These are phyloP conservation scores for Ogataea pignaliae DNA, from an alignment of 805 yeast genomes.

Conservation along the genomic window DNA sequence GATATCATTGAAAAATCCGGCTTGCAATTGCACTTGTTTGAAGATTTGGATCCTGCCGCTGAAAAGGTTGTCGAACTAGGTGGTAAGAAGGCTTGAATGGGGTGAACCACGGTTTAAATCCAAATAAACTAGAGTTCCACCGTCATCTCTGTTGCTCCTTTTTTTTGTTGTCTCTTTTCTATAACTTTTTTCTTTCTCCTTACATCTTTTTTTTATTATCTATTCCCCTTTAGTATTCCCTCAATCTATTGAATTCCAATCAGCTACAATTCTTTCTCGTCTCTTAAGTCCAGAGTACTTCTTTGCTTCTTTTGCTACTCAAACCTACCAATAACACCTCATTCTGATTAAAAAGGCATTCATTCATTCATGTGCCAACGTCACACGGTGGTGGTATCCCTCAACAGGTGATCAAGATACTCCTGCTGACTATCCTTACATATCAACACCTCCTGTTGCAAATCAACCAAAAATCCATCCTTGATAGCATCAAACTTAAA, in stretches of 20 bases:
- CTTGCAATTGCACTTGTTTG: slow-evolving; percentile 84
- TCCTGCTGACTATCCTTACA: slow-evolving; percentile 27
- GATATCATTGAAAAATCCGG: slow-evolving; percentile 84
- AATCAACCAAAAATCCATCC: slow-evolving; percentile 22
- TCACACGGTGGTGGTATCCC: slow-evolving; percentile 11
- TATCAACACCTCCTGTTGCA: slow-evolving; percentile 11
- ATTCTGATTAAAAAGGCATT: not conserved
- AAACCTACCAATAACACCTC: too few relatives aligned
- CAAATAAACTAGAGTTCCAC: too few relatives aligned
- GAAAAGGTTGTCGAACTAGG: slow-evolving; percentile 81
- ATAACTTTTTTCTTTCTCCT: not conserved
- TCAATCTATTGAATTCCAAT: not conserved
- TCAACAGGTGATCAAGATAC: slow-evolving; percentile 28
- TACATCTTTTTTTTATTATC: not conserved
- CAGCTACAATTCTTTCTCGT: too few relatives aligned
- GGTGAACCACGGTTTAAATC: too few relatives aligned
- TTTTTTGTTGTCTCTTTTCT: not conserved
- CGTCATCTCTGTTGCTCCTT: not conserved
- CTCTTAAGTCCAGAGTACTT: too few relatives aligned
- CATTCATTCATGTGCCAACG: too few relatives aligned
- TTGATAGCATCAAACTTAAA: slow-evolving; percentile 15
- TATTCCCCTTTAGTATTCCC: not conserved
- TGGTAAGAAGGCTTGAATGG: slow-evolving; percentile 6
- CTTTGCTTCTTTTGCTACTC: too few relatives aligned
- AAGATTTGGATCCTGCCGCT: slow-evolving; percentile 96